phyloP scores from a whole-genome alignment of 2,329 filamentous ascomycete genomes.

The Xylariaceae sp. region DNA sequence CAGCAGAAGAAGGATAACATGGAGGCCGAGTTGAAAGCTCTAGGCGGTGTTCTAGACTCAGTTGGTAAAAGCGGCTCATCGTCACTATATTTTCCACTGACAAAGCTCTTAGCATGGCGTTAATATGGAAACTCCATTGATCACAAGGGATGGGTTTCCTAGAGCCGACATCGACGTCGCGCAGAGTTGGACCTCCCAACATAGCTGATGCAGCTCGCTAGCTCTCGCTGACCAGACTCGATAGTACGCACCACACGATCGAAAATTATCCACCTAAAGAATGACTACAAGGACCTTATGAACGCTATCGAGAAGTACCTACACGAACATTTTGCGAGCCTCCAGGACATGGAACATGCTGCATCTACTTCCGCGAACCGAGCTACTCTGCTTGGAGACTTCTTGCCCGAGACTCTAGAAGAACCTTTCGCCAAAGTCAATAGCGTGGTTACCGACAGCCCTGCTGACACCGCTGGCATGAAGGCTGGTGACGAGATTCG shows the following conservation, averaged over 20 bases:
- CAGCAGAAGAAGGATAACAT: constrained; percentile 83
- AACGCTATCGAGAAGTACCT: constrained; percentile 78
- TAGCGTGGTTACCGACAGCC: constrained; percentile 76
- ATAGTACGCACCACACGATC: constrained; percentile 90
- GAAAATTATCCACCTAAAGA: constrained; percentile 85
- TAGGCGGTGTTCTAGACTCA: constrained; percentile 86
- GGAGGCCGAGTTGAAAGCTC: constrained; percentile 84
- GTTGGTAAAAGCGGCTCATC: constrained; percentile 59
- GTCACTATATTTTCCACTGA: constrained; percentile 24
- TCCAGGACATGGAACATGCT: constrained; percentile 58
- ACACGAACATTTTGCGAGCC: constrained; percentile 86
- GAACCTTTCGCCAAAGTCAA: constrained; percentile 88
- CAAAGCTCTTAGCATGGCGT: constrained; percentile 74
- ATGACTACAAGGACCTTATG: constrained; percentile 95
- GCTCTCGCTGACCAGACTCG: constrained; percentile 24
- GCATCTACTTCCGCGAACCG: constrained; percentile 33
- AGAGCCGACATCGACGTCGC: constrained; percentile 93
- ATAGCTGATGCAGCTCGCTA: neutral
- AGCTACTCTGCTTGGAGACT: constrained; percentile 41
- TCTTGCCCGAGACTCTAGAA: constrained; percentile 43
- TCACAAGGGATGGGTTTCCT: constrained; percentile 90
- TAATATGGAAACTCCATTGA: constrained; percentile 86
- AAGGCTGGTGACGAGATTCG: constrained; percentile 80
- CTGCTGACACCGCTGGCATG: constrained; percentile 82
- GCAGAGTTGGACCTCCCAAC: constrained; percentile 68